These are phyloP conservation scores for Vitis vinifera DNA, from an alignment of 164 flowering plant genomes.

Conservation along the genomic window ASM3070453v1 NC_081811.1:6288501-6289000, in stretches of 20 bases:
- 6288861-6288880: too few relatives aligned
- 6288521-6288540: slow-evolving; percentile 56
- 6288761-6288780: slow-evolving; percentile 3
- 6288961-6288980: neutral
- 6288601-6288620: slow-evolving; percentile 70
- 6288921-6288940: neutral
- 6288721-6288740: neutral
- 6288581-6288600: slow-evolving; percentile 64
- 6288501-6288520: slow-evolving; percentile 41
- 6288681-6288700: neutral
- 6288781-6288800: neutral
- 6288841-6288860: too few relatives aligned
- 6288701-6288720: slow-evolving; percentile 2
- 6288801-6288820: neutral
- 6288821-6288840: too few relatives aligned
- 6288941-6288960: neutral
- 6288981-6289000: too few relatives aligned
- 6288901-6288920: neutral
- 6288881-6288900: too few relatives aligned
- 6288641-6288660: slow-evolving; percentile 26
- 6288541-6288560: slow-evolving; percentile 56
- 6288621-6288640: slow-evolving; percentile 47
- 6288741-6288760: neutral
- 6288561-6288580: slow-evolving; percentile 71
- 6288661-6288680: neutral